Conservation (phyloP, 495 filamentous ascomycete genomes). For the Trichoderma orchidacearum region DNA sequence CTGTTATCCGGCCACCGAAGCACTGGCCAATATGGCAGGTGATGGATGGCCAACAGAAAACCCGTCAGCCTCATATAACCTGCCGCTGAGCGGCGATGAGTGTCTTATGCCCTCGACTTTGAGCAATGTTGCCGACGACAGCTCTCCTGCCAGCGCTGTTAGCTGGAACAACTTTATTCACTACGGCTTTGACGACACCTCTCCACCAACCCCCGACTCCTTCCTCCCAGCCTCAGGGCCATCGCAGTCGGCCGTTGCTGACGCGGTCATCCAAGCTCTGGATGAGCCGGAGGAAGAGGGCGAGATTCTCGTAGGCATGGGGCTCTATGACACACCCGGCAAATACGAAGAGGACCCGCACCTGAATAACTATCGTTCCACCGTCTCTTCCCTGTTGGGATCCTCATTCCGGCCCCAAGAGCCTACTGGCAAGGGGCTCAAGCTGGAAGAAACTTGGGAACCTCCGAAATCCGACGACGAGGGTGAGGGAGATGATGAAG, state of each 20-base stretch:
- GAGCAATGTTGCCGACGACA: not conserved
- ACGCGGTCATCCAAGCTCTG: slow-evolving; percentile 30
- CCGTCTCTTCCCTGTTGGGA: slow-evolving; percentile 34
- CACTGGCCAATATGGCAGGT: slow-evolving; percentile 5
- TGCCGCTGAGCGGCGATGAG: not conserved
- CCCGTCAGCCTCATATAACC: not conserved
- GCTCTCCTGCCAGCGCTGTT: slow-evolving; percentile 2
- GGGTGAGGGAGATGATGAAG: slow-evolving; percentile 37
- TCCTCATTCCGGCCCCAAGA: slow-evolving; percentile 17
- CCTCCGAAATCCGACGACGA: slow-evolving; percentile 50
- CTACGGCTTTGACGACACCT: slow-evolving; percentile 24
- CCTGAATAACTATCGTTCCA: slow-evolving; percentile 30
- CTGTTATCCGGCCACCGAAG: slow-evolving; percentile 13
- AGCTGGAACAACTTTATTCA: slow-evolving; percentile 27
- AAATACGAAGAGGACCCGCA: slow-evolving; percentile 22
- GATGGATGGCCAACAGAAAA: slow-evolving; percentile 6
- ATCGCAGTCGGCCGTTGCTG: slow-evolving; percentile 16
- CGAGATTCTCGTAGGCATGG: slow-evolving; percentile 72
- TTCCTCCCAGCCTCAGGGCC: slow-evolving; percentile 38
- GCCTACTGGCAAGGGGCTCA: slow-evolving; percentile 55
- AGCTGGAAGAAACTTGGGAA: slow-evolving; percentile 72
- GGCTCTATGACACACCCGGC: slow-evolving; percentile 61
- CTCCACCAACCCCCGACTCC: slow-evolving; percentile 48
- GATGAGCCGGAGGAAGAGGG: slow-evolving; percentile 33
- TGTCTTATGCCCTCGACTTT: not conserved